Conservation (phyloP, 371 early-diverging fungal species). For the Blakeslea trispora region DNA sequence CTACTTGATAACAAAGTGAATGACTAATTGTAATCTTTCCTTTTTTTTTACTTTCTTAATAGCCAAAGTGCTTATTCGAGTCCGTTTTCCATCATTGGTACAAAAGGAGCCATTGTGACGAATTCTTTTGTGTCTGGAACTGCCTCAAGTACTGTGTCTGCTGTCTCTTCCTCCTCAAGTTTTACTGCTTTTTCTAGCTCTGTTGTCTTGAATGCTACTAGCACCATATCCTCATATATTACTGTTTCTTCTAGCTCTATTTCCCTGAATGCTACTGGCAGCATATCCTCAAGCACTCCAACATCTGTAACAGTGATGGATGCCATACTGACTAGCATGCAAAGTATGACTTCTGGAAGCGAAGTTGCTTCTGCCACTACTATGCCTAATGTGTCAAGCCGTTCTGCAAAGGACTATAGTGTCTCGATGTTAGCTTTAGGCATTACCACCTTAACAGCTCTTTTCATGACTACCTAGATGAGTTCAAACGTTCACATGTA, state of each 20-base stretch:
- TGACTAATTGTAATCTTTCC: background rate
- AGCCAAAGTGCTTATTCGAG: conserved; percentile 25
- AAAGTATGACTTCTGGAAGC: background rate
- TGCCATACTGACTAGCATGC: too few relatives aligned
- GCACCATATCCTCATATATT: conserved; percentile 7
- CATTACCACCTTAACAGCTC: too few relatives aligned
- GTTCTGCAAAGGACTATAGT: too few relatives aligned
- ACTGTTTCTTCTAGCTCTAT: conserved; percentile 4
- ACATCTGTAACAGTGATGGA: background rate
- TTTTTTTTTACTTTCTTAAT: conserved; percentile 1
- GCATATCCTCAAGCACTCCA: conserved; percentile 1
- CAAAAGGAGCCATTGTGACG: conserved; percentile 14
- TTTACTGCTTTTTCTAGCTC: background rate
- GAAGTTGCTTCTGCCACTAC: background rate
- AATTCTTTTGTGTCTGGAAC: conserved; percentile 12
- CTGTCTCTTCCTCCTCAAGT: conserved; percentile 8
- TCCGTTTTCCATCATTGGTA: conserved; percentile 21
- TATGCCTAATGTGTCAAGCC: background rate
- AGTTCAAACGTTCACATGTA: too few relatives aligned
- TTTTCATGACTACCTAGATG: too few relatives aligned
- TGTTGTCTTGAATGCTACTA: background rate
- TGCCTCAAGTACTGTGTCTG: conserved; percentile 9
- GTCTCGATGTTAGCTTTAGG: too few relatives aligned
- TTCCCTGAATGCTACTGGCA: background rate
- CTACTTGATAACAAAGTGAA: background rate